A percentile compares a stretch with the other conserved stretches of the same genome.
Evolutionary conservation across 345 rosid species (phyloP).

Genomic region (Punica granatum): DNA sequence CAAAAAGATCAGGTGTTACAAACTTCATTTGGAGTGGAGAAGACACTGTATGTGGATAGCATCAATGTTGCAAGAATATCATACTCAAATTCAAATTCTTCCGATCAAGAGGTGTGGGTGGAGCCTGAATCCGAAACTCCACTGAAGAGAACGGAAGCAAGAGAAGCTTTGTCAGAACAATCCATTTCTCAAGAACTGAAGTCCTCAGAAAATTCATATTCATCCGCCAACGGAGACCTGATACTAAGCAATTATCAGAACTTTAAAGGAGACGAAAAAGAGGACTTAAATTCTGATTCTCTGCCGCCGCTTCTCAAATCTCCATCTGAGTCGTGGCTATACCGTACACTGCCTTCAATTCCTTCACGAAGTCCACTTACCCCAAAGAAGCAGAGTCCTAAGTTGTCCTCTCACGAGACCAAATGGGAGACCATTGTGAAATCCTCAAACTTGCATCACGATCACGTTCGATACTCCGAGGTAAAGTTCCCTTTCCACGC

Average conservation of each 20-base stretch:
- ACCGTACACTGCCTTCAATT: constrained; percentile 60
- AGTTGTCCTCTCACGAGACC: constrained; percentile 26
- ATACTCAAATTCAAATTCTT: constrained; percentile 21
- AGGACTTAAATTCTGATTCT: constrained; percentile 20
- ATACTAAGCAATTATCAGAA: not conserved
- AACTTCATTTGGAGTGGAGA: constrained; percentile 26
- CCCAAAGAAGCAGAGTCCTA: constrained; percentile 31
- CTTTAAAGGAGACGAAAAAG: not conserved
- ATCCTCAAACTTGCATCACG: constrained; percentile 65
- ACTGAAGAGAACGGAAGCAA: constrained; percentile 16
- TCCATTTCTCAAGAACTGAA: constrained; percentile 20
- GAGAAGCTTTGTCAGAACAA: constrained; percentile 10
- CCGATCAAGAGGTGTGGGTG: constrained; percentile 15
- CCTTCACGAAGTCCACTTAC: constrained; percentile 27
- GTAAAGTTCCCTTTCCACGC: constrained; percentile 23
- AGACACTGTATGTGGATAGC: constrained; percentile 56
- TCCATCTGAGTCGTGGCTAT: constrained; percentile 94
- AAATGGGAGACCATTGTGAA: constrained; percentile 98
- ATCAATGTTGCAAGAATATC: constrained; percentile 27
- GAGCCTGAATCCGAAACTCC: constrained; percentile 11
- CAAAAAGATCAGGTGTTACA: not conserved
- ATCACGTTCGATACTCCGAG: constrained; percentile 80
- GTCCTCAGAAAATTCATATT: constrained; percentile 9
- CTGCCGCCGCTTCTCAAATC: constrained; percentile 62
- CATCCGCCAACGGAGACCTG: not conserved